Percentiles rank a stretch among this genome's conserved stretches.
Conservation (phyloP, 2,329 filamentous ascomycete species). For the Fusarium proliferatum region DNA sequence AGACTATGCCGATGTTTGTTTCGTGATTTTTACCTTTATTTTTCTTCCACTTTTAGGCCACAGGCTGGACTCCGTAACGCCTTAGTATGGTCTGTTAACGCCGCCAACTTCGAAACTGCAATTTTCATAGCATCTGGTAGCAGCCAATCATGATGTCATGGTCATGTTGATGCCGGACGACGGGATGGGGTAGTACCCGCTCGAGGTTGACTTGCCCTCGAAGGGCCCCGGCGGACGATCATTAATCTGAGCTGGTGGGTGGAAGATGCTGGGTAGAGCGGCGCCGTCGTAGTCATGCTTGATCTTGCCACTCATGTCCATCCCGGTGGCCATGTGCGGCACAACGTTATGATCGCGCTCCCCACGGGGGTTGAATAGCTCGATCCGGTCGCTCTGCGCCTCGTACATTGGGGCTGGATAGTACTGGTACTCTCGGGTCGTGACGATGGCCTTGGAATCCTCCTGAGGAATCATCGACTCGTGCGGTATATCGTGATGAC, state of each 20-base stretch:
- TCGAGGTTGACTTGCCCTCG: constrained; percentile 63
- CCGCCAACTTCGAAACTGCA: not conserved
- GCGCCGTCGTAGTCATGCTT: constrained; percentile 62
- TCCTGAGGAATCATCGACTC: constrained; percentile 64
- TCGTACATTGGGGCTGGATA: constrained; percentile 65
- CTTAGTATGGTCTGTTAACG: constrained; percentile 14
- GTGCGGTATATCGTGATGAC: constrained; percentile 61
- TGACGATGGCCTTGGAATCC: constrained; percentile 62
- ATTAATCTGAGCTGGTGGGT: constrained; percentile 53
- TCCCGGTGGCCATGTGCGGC: constrained; percentile 46
- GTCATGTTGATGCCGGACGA: constrained; percentile 61
- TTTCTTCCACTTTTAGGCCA: not conserved
- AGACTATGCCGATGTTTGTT: constrained; percentile 3
- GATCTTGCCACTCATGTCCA: constrained; percentile 54
- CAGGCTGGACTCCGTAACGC: constrained; percentile 11
- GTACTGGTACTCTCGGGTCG: constrained; percentile 65
- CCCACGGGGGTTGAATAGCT: constrained; percentile 59
- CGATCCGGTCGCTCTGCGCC: constrained; percentile 58
- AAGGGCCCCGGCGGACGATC: constrained; percentile 59
- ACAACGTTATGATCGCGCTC: constrained; percentile 50
- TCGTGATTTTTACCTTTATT: constrained; percentile 3
- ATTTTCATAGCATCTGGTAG: not conserved
- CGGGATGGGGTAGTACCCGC: constrained; percentile 65
- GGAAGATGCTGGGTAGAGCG: constrained; percentile 60
- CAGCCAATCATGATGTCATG: constrained; percentile 44